These are phyloP conservation scores for Neurospora sp. DNA, from an alignment of 495 filamentous ascomycete species.

Conservation along the genomic window DNA sequence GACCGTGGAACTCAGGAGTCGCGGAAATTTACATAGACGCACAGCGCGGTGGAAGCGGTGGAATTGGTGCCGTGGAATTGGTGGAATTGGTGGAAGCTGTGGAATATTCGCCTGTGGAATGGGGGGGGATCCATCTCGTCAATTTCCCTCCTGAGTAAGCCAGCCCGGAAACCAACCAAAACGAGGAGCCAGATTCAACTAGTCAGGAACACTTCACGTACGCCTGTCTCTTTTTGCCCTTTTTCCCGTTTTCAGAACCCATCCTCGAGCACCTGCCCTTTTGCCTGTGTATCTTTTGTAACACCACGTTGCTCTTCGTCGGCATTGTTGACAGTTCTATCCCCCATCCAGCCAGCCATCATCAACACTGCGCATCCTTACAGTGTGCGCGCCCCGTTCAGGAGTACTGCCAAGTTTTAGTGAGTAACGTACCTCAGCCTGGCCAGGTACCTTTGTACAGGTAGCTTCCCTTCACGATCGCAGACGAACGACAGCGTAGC, in stretches of 20 bases:
- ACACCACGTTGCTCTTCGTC: background rate
- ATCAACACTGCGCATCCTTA: background rate
- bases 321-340: background rate
- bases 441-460: background rate
- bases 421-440: background rate
- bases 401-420: background rate
- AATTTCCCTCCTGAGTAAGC: background rate
- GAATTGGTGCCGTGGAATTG: background rate
- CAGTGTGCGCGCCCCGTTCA: background rate
- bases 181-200: background rate
- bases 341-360: background rate
- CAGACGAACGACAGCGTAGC: background rate
- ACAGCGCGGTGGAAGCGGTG: background rate
- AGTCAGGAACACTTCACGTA: background rate
- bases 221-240: slow-evolving; percentile 1
- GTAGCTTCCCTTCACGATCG: background rate
- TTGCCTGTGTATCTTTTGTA: background rate
- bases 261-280: background rate
- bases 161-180: background rate
- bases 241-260: background rate
- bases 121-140: background rate
- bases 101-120: background rate
- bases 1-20: background rate
- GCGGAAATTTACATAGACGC: background rate
- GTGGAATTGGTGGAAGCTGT: background rate